phyloP scores from a whole-genome alignment of 164 flowering plant species.

The Vitis amurensis region DNA sequence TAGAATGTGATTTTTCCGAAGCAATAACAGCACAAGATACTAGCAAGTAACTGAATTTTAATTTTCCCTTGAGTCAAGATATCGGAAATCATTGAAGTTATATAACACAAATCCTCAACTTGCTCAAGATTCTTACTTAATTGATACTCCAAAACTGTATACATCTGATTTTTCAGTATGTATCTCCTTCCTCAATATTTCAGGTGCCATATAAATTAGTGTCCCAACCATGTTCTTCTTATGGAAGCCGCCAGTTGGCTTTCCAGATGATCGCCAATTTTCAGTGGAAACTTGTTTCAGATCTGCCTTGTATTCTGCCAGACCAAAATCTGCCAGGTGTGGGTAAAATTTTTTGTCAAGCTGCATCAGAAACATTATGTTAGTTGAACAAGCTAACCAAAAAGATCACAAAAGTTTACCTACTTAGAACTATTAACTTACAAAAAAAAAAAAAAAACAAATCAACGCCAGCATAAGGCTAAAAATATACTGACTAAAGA shows the following conservation, averaged over 20 bases:
- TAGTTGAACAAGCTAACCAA: background rate
- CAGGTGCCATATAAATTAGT: conserved; percentile 96
- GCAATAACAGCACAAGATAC: background rate
- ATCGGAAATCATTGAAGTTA: background rate
- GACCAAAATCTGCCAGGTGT: conserved; percentile 87
- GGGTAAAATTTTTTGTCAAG: conserved; percentile 66
- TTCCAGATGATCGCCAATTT: conserved; percentile 91
- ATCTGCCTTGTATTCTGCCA: conserved; percentile 75
- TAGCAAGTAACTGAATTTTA: background rate
- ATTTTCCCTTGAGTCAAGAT: background rate
- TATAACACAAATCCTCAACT: background rate
- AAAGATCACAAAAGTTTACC: background rate
- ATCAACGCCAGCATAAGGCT: background rate
- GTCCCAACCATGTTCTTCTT: conserved; percentile 97
- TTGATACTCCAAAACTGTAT: conserved; percentile 79
- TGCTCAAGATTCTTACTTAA: conserved; percentile 62
- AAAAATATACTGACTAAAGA: conserved; percentile 1
- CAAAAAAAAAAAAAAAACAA: background rate
- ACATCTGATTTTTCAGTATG: conserved; percentile 93
- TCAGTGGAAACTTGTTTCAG: conserved; percentile 54
- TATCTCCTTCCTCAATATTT: conserved; percentile 72
- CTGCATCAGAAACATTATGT: conserved; percentile 40
- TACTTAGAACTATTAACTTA: background rate
- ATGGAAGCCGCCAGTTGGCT: conserved; percentile 98
- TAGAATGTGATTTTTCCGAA: too few relatives aligned